These are phyloP conservation scores for Metschnikowia peoriensis DNA, from an alignment of 805 yeast species.

Conservation along the genomic window DNA sequence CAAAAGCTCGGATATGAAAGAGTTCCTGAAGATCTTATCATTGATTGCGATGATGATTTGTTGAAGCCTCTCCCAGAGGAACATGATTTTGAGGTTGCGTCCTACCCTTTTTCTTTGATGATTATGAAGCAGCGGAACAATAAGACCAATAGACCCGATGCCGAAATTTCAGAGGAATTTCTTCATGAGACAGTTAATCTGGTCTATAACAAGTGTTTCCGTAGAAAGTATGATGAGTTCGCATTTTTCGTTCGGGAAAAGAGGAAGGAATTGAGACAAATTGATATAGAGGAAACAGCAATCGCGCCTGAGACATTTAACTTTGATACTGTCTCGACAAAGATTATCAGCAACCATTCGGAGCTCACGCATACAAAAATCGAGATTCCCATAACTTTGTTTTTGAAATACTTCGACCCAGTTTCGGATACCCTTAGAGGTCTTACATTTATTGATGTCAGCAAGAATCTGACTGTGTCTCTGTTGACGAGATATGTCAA, in stretches of 20 bases:
- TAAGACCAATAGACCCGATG: constrained; percentile 64
- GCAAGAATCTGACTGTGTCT: constrained; percentile 45
- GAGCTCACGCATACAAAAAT: constrained; percentile 14
- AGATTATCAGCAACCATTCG: constrained; percentile 8
- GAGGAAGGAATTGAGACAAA: constrained; percentile 35
- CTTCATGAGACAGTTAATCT: constrained; percentile 48
- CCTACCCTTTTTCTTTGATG: constrained; percentile 56
- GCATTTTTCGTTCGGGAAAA: constrained; percentile 68
- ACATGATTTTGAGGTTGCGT: constrained; percentile 4
- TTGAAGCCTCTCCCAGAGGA: background rate
- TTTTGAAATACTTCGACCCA: constrained; percentile 68
- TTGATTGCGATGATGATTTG: constrained; percentile 3
- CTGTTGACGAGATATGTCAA: constrained; percentile 42
- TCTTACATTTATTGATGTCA: constrained; percentile 55
- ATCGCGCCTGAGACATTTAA: constrained; percentile 25
- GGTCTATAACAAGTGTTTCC: constrained; percentile 46
- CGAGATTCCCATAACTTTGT: constrained; percentile 31
- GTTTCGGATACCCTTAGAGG: constrained; percentile 57
- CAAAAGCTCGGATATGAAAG: constrained; percentile 35
- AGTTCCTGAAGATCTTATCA: constrained; percentile 3
- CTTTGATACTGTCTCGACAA: constrained; percentile 21
- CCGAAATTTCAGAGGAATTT: constrained; percentile 25
- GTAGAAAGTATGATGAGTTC: constrained; percentile 47
- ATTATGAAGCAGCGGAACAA: constrained; percentile 65
- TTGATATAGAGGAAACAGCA: constrained; percentile 1